These are phyloP conservation scores for Lojkania enalia DNA, from an alignment of 2,329 filamentous ascomycete species.

Conservation along the genomic window DNA sequence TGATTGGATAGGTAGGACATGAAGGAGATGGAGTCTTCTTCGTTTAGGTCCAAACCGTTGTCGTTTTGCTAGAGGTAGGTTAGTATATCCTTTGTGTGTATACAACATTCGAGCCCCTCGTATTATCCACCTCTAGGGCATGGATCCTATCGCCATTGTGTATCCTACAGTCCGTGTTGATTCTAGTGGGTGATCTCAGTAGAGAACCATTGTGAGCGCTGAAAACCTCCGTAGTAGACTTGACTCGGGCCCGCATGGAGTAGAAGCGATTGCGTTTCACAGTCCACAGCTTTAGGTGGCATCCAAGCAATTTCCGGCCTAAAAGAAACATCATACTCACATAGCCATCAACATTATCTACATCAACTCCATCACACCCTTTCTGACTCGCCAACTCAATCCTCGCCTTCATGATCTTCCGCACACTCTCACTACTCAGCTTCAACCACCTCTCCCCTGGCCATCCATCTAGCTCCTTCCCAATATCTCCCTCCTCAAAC, in stretches of 20 bases:
- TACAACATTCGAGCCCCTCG: background rate
- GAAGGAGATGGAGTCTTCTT: constrained; percentile 60
- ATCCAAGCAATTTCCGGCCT: background rate
- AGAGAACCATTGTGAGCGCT: too few relatives aligned
- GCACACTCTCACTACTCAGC: constrained; percentile 60
- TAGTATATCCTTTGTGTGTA: constrained; percentile 3
- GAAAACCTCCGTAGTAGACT: too few relatives aligned
- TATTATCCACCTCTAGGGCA: background rate
- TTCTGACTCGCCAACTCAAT: constrained; percentile 63
- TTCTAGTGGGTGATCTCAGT: too few relatives aligned
- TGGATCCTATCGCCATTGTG: background rate
- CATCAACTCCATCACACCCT: constrained; percentile 70
- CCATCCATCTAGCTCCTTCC: constrained; percentile 65
- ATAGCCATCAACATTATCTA: constrained; percentile 72
- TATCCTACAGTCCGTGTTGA: too few relatives aligned
- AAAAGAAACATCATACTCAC: constrained; percentile 40
- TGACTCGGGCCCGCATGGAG: too few relatives aligned
- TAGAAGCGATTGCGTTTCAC: too few relatives aligned
- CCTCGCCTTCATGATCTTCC: constrained; percentile 64
- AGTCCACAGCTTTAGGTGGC: too few relatives aligned
- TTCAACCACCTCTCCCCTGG: constrained; percentile 69
- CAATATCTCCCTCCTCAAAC: constrained; percentile 61
- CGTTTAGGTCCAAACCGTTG: constrained; percentile 64
- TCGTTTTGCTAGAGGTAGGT: constrained; percentile 51
- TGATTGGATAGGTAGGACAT: constrained; percentile 62